phyloP scores from a whole-genome alignment of 2,329 filamentous ascomycete genomes.

The Biscogniauxia mediterranea region DNA sequence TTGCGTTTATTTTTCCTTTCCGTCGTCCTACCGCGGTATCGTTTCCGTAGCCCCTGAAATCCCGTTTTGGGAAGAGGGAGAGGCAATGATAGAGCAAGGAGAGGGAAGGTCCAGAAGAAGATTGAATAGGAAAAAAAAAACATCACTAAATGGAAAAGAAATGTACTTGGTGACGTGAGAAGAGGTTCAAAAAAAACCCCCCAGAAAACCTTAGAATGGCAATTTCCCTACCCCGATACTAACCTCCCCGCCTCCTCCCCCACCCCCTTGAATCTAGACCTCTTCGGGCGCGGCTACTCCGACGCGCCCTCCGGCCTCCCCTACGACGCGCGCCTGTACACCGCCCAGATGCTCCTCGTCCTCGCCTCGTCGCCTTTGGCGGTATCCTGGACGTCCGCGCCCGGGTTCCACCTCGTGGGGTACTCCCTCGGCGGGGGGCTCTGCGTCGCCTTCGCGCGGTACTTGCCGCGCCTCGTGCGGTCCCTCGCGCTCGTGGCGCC shows the following conservation, averaged over 20 bases:
- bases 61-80: too few species aligned
- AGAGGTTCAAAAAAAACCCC: too few species aligned
- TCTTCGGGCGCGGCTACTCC: conserved; percentile 76
- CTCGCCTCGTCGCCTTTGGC: conserved; percentile 56
- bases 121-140: too few species aligned
- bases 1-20: not conserved
- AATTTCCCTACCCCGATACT: too few species aligned
- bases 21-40: too few species aligned
- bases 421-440: conserved; percentile 81
- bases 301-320: conserved; percentile 61
- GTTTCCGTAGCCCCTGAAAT: too few species aligned
- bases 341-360: conserved; percentile 62
- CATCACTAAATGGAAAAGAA: too few species aligned
- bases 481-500: conserved; percentile 67
- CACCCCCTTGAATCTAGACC: conserved; percentile 43
- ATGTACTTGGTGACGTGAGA: too few species aligned
- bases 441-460: conserved; percentile 65
- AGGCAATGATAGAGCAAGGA: too few species aligned
- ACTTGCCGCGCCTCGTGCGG: conserved; percentile 63
- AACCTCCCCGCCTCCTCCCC: too few species aligned
- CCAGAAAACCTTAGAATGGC: too few species aligned
- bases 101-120: too few species aligned
- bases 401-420: conserved; percentile 68
- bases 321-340: conserved; percentile 64
- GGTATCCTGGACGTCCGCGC: conserved; percentile 49